Percentiles rank a stretch among this genome's conserved stretches.
phyloP scores from a whole-genome alignment of 2,329 filamentous ascomycete species.

The Orbilia blumenaviensis region DNA sequence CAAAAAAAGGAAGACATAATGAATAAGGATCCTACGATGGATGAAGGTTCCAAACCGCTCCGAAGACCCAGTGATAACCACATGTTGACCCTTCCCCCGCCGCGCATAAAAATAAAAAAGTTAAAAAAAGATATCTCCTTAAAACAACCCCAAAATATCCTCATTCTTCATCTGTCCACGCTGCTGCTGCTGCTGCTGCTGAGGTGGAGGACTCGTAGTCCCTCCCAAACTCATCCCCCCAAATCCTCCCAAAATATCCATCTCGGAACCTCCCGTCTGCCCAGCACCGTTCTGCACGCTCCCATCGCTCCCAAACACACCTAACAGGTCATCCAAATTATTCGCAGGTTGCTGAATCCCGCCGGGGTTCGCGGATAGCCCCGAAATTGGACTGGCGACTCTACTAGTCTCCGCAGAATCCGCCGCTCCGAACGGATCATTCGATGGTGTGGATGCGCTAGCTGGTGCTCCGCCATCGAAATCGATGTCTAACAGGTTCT shows the following conservation, averaged over 20 bases:
- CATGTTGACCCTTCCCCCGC: neutral
- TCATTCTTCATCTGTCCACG: slow-evolving; percentile 66
- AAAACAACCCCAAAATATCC: slow-evolving; percentile 71
- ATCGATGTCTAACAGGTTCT: slow-evolving; percentile 95
- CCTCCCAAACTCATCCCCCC: slow-evolving; percentile 79
- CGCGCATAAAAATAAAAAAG: too few species aligned
- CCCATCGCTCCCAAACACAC: slow-evolving; percentile 70
- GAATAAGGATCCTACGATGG: too few species aligned
- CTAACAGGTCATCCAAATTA: slow-evolving; percentile 84
- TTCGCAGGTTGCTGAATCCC: slow-evolving; percentile 61
- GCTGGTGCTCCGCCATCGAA: slow-evolving; percentile 93
- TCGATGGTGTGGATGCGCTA: slow-evolving; percentile 75
- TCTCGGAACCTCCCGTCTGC: slow-evolving; percentile 57
- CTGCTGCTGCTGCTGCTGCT: slow-evolving; percentile 64
- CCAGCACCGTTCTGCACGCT: slow-evolving; percentile 51
- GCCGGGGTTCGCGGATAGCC: slow-evolving; percentile 59
- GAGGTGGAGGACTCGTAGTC: slow-evolving; percentile 68
- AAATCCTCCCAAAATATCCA: slow-evolving; percentile 81
- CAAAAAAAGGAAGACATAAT: neutral
- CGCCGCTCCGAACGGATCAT: slow-evolving; percentile 65
- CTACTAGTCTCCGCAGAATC: slow-evolving; percentile 73
- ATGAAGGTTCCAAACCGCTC: slow-evolving; percentile 1
- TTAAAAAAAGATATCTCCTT: too few species aligned
- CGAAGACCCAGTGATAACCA: neutral
- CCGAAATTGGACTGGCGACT: slow-evolving; percentile 72